Base-by-base conservation (phyloP, 225 moss, liverwort and hornwort genomes). In the Sphagnum contortum region DNA sequence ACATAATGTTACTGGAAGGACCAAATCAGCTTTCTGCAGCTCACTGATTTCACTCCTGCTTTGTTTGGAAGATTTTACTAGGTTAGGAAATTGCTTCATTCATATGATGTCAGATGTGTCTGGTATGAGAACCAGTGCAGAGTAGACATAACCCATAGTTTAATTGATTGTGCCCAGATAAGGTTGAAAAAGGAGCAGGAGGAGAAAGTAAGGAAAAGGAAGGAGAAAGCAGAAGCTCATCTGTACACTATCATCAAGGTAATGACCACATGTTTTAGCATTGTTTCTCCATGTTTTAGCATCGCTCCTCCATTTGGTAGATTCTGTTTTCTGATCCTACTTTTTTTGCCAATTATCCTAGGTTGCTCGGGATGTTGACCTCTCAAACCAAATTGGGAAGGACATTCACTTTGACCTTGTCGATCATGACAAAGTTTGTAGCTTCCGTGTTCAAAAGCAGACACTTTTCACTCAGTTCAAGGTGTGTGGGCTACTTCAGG, bases 101-200 rank as follows among this genome's bases (percentile, higher is more conserved):
- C 29, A 29, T 29, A 29, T 29, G 29, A 29, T 29, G 29, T 29
- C 29, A 29, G 29, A 29, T 29, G 29, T 29, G 29, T 29, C 29
- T 29, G 29, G 29, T 29, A 29, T 29, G 29, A 29, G 29, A 29
- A 29, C 29, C 29, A 29, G 29, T 29, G 29, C 29, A 29, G 29
- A 29, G 29, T 29, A 29, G 29, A 29, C 29, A 29, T 29, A 29
- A 29, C 29, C 29, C 29, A 29, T 29, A 29, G 1, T 9, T 65
- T 44, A 0, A 5, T 9, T 47, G 0, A 47, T 8, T 57, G 4
- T 8, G 47, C n/a, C 7, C 70, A 90, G 90, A 76, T 76, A 60
- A 78, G 90, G 49, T 76, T 90, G 75, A 90, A 82, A 84, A 87
- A 84, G 68, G 89, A 90, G 75, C 89, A 90, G 68, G 87, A 82